Evolutionary conservation across 1,284 basidiomycete genomes (phyloP).

Genomic region (Melampsora americana): DNA sequence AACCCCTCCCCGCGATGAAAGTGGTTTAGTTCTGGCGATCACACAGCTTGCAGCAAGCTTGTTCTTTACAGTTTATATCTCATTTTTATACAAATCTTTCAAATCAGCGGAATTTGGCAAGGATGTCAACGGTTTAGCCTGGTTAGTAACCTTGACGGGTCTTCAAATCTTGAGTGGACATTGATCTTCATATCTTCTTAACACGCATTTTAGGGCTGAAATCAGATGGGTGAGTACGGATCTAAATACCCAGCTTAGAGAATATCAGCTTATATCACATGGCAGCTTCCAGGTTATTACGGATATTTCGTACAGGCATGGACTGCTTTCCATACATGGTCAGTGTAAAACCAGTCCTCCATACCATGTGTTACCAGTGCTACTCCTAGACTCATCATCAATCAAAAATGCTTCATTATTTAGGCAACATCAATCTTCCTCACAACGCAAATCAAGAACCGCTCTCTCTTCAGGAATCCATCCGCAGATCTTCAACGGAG

Average conservation of each 20-base stretch:
- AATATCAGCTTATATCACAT: background rate
- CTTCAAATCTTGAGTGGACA: background rate
- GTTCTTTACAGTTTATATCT: background rate
- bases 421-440: conserved; percentile 5
- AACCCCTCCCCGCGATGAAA: background rate
- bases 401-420: no score
- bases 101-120: conserved; percentile 2
- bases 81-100: conserved; percentile 6
- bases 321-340: conserved; percentile 4
- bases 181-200: no score
- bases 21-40: background rate
- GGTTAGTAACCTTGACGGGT: background rate
- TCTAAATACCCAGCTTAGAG: background rate
- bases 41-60: background rate
- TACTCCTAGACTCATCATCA: background rate
- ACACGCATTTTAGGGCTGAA: background rate
- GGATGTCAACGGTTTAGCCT: background rate
- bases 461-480: background rate
- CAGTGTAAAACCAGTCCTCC: background rate
- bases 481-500: background rate
- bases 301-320: conserved; percentile 1
- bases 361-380: no score
- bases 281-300: conserved; percentile 9
- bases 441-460: background rate
- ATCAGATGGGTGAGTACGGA: background rate